Percentiles rank a stretch among this genome's conserved stretches.
These are phyloP conservation scores for Suillus subluteus DNA, from an alignment of 768 basidiomycete species.

Conservation along the genomic window DNA sequence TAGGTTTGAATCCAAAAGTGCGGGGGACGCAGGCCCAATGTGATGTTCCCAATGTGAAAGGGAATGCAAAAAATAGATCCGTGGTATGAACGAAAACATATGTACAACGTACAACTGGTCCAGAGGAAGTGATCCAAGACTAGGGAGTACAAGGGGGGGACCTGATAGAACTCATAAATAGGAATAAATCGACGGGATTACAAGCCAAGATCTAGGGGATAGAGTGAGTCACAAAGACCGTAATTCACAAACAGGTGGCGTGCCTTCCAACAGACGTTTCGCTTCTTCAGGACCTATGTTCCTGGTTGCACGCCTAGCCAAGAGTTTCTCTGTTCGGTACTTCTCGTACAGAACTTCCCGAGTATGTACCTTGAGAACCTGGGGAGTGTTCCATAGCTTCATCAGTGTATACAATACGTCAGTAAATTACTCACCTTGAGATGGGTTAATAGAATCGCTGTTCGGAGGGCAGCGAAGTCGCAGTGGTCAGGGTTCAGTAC, in stretches of 20 bases:
- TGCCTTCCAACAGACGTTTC: conserved; percentile 75
- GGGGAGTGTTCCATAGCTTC: conserved; percentile 16
- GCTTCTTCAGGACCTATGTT: conserved; percentile 77
- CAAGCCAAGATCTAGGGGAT: conserved; percentile 48
- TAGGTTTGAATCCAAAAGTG: background rate
- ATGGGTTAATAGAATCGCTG: conserved; percentile 83
- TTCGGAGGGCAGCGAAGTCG: conserved; percentile 85
- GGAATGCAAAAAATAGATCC: background rate
- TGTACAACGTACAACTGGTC: background rate
- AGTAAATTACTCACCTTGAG: conserved; percentile 62
- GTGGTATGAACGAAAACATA: background rate
- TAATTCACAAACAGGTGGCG: conserved; percentile 21
- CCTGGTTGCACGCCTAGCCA: conserved; percentile 81
- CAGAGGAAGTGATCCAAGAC: background rate
- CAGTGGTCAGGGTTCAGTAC: conserved; percentile 86
- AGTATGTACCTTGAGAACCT: conserved; percentile 83
- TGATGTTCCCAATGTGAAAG: background rate
- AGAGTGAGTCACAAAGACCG: conserved; percentile 26
- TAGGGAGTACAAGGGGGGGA: background rate
- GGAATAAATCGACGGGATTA: conserved; percentile 29
- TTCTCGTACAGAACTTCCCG: conserved; percentile 92
- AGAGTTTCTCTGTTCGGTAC: conserved; percentile 88
- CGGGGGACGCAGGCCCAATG: background rate
- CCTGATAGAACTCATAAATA: conserved; percentile 3
- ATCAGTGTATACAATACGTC: conserved; percentile 22